A percentile compares a stretch with the other conserved stretches of the same genome.
phyloP scores from a whole-genome alignment of 2,329 filamentous ascomycete genomes.

The Epicoccum nigrum region DNA sequence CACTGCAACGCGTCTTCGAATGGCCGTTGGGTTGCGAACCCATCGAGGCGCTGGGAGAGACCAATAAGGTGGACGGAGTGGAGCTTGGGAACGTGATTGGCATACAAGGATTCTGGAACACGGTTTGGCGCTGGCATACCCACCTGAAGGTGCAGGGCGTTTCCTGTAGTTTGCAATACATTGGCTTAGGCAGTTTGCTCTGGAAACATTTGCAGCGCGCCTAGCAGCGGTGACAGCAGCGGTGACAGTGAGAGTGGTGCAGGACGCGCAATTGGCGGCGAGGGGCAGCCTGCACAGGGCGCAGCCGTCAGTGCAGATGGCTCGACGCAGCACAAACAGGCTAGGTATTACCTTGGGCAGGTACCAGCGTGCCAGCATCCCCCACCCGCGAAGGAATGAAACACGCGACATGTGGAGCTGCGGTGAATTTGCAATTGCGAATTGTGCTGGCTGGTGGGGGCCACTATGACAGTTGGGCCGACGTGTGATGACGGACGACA shows the following conservation, averaged over 20 bases:
- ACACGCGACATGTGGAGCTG: conserved; percentile 12
- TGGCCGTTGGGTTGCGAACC: conserved; percentile 29
- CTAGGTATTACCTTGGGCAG: too few species aligned
- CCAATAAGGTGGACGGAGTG: conserved; percentile 34
- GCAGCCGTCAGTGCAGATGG: not conserved
- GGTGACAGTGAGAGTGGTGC: not conserved
- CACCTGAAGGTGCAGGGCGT: conserved; percentile 15
- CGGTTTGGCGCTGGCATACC: conserved; percentile 25
- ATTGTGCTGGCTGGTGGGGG: conserved; percentile 12
- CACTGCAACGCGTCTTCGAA: conserved; percentile 10
- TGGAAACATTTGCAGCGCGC: conserved; percentile 4
- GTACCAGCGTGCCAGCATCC: too few species aligned
- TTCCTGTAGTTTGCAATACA: conserved; percentile 25
- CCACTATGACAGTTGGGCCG: conserved; percentile 7
- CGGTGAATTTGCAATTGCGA: conserved; percentile 11
- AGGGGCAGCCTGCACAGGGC: conserved; percentile 7
- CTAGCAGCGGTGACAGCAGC: conserved; percentile 1
- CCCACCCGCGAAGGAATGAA: conserved; percentile 14
- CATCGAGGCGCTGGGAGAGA: conserved; percentile 30
- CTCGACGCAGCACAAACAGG: conserved; percentile 10
- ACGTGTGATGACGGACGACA: conserved; percentile 12
- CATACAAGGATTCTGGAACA: conserved; percentile 20
- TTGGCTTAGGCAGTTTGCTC: conserved; percentile 21
- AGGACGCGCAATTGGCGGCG: conserved; percentile 7
- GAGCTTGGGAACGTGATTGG: conserved; percentile 33